Percentiles rank a stretch among this genome's conserved stretches.
phyloP scores from a whole-genome alignment of 1,139 yeast species.

The Geotrichum australiense region DNA sequence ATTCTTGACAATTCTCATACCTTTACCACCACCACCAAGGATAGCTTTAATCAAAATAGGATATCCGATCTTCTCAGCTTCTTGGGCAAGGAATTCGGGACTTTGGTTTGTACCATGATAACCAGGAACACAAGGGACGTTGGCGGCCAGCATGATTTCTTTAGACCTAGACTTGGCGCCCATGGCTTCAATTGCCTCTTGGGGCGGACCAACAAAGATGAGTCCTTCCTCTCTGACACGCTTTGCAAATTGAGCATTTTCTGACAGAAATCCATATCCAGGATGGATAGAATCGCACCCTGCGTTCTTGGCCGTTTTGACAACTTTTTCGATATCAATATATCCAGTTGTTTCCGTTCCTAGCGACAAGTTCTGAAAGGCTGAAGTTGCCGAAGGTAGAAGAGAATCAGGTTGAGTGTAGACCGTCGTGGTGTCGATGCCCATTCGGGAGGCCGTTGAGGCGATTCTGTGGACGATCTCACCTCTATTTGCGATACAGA shows the following conservation, averaged over 20 bases:
- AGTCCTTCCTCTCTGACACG: constrained; percentile 36
- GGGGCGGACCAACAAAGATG: constrained; percentile 44
- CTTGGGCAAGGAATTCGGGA: constrained; percentile 30
- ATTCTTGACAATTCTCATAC: constrained; percentile 39
- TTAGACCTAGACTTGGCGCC: constrained; percentile 34
- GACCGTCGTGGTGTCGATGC: constrained; percentile 38
- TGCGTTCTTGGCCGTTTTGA: constrained; percentile 36
- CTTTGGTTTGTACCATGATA: constrained; percentile 37
- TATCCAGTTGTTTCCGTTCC: constrained; percentile 42
- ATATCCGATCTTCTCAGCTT: constrained; percentile 39
- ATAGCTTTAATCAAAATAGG: constrained; percentile 46
- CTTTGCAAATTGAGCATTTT: constrained; percentile 41
- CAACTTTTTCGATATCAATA: constrained; percentile 40
- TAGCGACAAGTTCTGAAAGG: constrained; percentile 35
- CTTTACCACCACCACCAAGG: constrained; percentile 52
- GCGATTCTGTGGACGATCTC: constrained; percentile 43
- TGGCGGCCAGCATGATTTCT: constrained; percentile 33
- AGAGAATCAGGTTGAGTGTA: constrained; percentile 41
- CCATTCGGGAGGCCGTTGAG: constrained; percentile 37
- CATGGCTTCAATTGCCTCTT: constrained; percentile 34
- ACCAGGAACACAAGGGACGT: constrained; percentile 47
- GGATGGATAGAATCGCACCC: constrained; percentile 42
- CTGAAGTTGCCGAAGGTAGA: constrained; percentile 37
- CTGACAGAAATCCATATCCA: constrained; percentile 43
- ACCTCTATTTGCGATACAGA: constrained; percentile 43